Evolutionary conservation across 2,329 filamentous ascomycete genomes (phyloP).

Genomic region (Periconia sp.): DNA sequence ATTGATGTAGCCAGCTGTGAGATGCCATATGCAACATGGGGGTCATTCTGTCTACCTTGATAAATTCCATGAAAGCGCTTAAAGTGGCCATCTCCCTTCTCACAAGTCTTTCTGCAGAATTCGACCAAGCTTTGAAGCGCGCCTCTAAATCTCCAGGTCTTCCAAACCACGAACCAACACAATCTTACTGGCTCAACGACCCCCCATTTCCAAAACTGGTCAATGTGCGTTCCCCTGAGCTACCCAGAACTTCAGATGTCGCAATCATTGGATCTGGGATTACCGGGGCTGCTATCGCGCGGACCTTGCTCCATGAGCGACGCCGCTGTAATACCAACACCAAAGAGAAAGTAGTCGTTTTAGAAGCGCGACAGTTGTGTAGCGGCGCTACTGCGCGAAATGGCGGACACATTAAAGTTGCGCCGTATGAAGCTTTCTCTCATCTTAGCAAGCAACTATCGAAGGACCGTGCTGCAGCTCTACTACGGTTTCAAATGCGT

Average conservation of each 20-base stretch:
- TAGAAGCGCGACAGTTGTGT: slow-evolving; percentile 30
- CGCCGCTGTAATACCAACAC: slow-evolving; percentile 1
- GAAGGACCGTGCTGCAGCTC: slow-evolving; percentile 12
- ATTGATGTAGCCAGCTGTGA: no score
- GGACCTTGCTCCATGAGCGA: slow-evolving; percentile 31
- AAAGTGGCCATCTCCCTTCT: no score
- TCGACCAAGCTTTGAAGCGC: slow-evolving; percentile 10
- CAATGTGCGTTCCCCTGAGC: neutral
- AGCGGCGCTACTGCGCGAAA: slow-evolving; percentile 36
- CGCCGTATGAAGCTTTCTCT: slow-evolving; percentile 12
- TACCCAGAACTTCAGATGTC: slow-evolving; percentile 48
- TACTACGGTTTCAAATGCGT: slow-evolving; percentile 8
- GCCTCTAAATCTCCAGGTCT: slow-evolving; percentile 11
- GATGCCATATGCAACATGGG: no score
- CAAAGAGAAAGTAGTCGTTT: slow-evolving; percentile 44
- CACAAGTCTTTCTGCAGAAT: neutral
- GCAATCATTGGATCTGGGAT: slow-evolving; percentile 61
- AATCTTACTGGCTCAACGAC: slow-evolving; percentile 11
- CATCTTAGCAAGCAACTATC: slow-evolving; percentile 7
- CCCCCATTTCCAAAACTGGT: slow-evolving; percentile 10
- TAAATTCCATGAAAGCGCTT: no score
- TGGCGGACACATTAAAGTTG: slow-evolving; percentile 23
- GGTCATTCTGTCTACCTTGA: no score
- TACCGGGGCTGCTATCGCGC: slow-evolving; percentile 48
- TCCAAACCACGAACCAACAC: slow-evolving; percentile 3